Base-by-base conservation (phyloP, 176 grass and related monocot species). In the Saccharum officinarum region DNA sequence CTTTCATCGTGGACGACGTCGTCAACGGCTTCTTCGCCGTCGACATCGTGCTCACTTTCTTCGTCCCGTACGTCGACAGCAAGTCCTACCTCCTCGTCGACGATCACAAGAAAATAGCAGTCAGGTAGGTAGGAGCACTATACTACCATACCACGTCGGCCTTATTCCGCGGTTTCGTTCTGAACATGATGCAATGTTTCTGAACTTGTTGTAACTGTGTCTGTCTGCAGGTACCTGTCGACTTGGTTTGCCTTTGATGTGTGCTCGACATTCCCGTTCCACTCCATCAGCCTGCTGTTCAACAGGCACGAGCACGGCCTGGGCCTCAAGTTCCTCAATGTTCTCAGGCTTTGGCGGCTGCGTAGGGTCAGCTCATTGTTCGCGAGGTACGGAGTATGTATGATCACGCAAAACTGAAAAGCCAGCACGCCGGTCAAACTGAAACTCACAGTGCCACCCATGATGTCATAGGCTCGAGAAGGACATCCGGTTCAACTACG, bases 401-500 rank as follows among this genome's bases (percentile, higher is more conserved):
- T 23, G 17, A 14, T 42, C 12, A 46, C 8, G 11, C 52, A 3
- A n/a, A 10, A 28, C 37, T 54, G 42, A 45, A 60, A 17, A 77
- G 62, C 26, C 30, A 33, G 9, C 44, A 82, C 44, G 10, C 26
- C 39, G 3, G 17, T 34, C 57, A 23, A 0, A 65, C 62, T 16
- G 11, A 23, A 60, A 23, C 57, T 60, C 22, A 61, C 59, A 25
- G n/a, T 12, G 59, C 59, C 59, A 61, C 8, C 22, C 3, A 11
- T 60, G 22, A 59, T 59, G 9, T 10, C 22, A 6, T 23, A 95
- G 93, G 85, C 87, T 95, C 10, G 93, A 95, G 80, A 95, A 95
- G 88, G 88, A 95, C 87, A 90, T 90, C 65, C 85, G 90, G 13
- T 95, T 92, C 90, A 92, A 92, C 85, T 95, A 92, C 64, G 81